A percentile compares a stretch with the other conserved stretches of the same genome.
Conservation (phyloP, 2,329 filamentous ascomycete species). For the Podosphaera fusca region DNA sequence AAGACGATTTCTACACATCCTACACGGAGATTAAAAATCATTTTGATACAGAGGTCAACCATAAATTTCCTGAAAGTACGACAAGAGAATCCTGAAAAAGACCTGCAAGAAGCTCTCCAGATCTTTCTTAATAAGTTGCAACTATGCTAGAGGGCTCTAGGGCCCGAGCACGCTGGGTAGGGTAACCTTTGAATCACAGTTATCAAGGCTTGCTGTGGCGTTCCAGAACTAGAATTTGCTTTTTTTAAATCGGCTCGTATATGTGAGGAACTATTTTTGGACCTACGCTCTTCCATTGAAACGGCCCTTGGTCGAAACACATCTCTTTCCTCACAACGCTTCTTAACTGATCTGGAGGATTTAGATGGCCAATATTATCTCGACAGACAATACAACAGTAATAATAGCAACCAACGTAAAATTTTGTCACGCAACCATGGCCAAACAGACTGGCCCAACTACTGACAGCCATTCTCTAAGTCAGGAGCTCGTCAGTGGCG, state of each 20-base stretch:
- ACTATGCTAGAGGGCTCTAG: neutral
- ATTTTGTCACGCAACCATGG: neutral
- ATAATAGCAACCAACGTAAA: neutral
- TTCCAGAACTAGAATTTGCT: neutral
- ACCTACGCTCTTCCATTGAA: neutral
- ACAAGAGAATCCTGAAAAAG: neutral
- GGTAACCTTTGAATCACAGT: neutral
- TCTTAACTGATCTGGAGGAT: neutral
- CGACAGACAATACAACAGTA: neutral
- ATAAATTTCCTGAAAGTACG: neutral
- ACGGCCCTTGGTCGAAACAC: neutral
- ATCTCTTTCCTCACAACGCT: neutral
- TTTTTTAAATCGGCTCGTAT: neutral
- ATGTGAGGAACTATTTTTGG: neutral
- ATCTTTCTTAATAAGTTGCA: neutral
- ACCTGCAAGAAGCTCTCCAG: neutral
- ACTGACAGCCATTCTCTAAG: neutral
- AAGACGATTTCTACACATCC: no score
- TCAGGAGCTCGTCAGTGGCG: neutral
- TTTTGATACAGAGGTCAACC: no score
- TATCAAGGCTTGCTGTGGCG: neutral
- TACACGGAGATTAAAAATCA: no score
- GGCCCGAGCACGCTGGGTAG: neutral
- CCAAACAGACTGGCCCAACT: neutral
- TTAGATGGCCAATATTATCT: neutral